Conservation (phyloP, 768 basidiomycete species). For the Lactarius psammicola region DNA sequence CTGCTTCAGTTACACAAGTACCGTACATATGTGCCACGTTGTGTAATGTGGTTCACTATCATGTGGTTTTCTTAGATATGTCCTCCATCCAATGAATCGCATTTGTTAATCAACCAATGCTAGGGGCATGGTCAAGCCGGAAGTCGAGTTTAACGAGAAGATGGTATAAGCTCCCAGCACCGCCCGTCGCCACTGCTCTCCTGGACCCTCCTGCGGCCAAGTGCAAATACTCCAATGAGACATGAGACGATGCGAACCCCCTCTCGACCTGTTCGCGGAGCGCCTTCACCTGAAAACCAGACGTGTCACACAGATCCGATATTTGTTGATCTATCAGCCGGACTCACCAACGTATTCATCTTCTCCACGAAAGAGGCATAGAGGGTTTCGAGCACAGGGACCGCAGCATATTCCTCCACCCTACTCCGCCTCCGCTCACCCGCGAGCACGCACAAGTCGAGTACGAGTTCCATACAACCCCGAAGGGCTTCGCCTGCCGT, state of each 20-base stretch:
- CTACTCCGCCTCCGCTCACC: conserved; percentile 56
- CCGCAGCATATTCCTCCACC: conserved; percentile 65
- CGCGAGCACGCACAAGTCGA: conserved; percentile 65
- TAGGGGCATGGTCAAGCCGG: conserved; percentile 5
- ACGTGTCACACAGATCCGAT: conserved; percentile 5
- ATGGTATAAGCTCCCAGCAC: conserved; percentile 26
- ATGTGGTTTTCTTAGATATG: conserved; percentile 19
- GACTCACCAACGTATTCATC: conserved; percentile 57
- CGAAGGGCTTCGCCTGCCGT: conserved; percentile 63
- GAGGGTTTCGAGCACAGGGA: conserved; percentile 52
- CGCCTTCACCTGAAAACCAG: conserved; percentile 48
- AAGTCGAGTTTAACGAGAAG: conserved; percentile 28
- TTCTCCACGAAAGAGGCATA: conserved; percentile 52
- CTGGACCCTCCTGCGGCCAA: conserved; percentile 21
- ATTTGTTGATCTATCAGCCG: not conserved
- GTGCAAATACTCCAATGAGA: conserved; percentile 26
- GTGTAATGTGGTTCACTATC: conserved; percentile 18
- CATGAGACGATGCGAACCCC: conserved; percentile 27
- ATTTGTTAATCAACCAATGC: conserved; percentile 6
- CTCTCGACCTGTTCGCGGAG: conserved; percentile 60
- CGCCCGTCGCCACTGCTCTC: conserved; percentile 21
- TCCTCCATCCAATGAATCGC: conserved; percentile 1
- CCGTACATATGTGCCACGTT: conserved; percentile 9
- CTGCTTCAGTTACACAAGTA: conserved; percentile 28
- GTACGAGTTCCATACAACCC: conserved; percentile 58